Percentiles rank a stretch among this genome's conserved stretches.
phyloP scores from a whole-genome alignment of 371 early-diverging fungal genomes.

The Rhizopus arrhizus region DNA sequence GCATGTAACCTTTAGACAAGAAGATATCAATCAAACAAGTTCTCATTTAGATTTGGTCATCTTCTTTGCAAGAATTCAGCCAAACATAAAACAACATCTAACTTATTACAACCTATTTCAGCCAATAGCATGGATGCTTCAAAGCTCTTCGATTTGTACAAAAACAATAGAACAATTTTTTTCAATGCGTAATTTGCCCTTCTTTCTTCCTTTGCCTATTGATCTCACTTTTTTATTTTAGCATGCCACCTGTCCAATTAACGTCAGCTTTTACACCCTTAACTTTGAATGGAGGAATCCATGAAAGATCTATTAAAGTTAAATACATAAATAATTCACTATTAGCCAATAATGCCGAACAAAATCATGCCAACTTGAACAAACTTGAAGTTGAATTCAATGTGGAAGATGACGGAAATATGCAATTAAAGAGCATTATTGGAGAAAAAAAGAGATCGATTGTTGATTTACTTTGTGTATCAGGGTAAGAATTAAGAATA shows the following conservation, averaged over 20 bases:
- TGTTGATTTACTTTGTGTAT: constrained; percentile 30
- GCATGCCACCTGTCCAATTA: constrained; percentile 34
- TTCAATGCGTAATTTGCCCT: constrained; percentile 25
- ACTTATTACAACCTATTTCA: constrained; percentile 20
- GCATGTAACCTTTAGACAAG: background rate
- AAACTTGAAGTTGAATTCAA: constrained; percentile 34
- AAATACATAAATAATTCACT: constrained; percentile 33
- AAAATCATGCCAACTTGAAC: constrained; percentile 8
- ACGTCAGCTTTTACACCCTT: constrained; percentile 31
- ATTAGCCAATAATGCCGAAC: background rate
- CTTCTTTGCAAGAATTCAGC: constrained; percentile 28
- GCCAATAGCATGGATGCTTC: background rate
- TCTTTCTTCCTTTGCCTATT: background rate
- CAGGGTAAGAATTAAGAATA: constrained; percentile 26
- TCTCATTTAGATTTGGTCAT: constrained; percentile 40
- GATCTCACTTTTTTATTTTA: constrained; percentile 1
- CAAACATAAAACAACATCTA: constrained; percentile 2
- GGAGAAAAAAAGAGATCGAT: constrained; percentile 34
- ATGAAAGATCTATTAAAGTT: constrained; percentile 30
- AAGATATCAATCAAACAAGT: background rate
- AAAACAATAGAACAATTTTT: constrained; percentile 26
- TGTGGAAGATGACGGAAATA: constrained; percentile 29
- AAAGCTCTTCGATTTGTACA: constrained; percentile 1
- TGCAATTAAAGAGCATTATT: constrained; percentile 19
- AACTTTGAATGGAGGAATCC: constrained; percentile 15